phyloP scores from a whole-genome alignment of 1,284 basidiomycete species.

The Tilletia horrida region DNA sequence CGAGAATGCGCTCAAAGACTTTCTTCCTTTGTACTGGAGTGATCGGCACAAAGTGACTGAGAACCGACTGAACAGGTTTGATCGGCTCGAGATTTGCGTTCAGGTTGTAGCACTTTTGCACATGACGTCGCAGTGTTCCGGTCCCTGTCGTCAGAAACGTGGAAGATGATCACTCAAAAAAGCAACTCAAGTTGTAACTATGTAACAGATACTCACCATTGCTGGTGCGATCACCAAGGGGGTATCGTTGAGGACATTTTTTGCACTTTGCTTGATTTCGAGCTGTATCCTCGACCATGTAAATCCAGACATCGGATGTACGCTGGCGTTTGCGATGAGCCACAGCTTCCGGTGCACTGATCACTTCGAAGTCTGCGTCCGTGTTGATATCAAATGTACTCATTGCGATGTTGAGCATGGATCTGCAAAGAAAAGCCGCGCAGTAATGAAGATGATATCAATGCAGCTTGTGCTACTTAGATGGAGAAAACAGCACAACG shows the following conservation, averaged over 20 bases:
- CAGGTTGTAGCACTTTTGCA: not conserved
- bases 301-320: not conserved
- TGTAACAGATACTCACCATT: not conserved
- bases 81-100: not conserved
- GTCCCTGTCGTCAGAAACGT: not conserved
- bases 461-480: too few relatives aligned
- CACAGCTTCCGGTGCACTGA: too few relatives aligned
- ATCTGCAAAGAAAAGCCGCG: too few relatives aligned
- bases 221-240: not conserved
- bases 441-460: too few relatives aligned
- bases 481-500: too few relatives aligned
- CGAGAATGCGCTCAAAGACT: not conserved
- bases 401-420: too few relatives aligned
- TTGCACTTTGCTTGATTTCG: not conserved
- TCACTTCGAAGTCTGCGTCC: too few relatives aligned
- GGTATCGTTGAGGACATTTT: not conserved
- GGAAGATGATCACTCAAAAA: not conserved
- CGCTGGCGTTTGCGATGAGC: not conserved
- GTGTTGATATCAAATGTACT: too few relatives aligned
- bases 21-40: not conserved
- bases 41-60: not conserved
- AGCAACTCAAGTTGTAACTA: not conserved
- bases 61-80: not conserved
- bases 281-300: not conserved
- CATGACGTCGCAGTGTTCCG: not conserved